phyloP scores from a whole-genome alignment of 495 filamentous ascomycete genomes.

The Neurospora pannonica region DNA sequence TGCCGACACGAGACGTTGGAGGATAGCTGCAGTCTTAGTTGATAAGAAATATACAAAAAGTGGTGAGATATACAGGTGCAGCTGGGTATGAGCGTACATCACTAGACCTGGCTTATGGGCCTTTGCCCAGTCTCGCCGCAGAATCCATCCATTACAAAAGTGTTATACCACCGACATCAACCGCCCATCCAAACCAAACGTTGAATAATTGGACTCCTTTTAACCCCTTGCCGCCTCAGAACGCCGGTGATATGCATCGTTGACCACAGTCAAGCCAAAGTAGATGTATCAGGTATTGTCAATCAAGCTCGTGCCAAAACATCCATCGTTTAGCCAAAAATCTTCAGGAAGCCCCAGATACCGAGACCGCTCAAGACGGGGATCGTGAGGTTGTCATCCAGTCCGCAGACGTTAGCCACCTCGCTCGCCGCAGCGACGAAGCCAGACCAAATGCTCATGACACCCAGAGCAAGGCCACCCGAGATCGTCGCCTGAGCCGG shows the following conservation, averaged over 20 bases:
- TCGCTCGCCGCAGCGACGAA: slow-evolving; percentile 81
- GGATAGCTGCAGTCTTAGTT: not conserved
- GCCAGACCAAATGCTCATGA: slow-evolving; percentile 81
- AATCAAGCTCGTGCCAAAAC: not conserved
- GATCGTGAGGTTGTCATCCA: slow-evolving; percentile 97
- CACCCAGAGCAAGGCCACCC: slow-evolving; percentile 66
- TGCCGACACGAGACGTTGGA: not conserved
- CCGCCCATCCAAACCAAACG: not conserved
- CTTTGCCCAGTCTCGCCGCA: not conserved
- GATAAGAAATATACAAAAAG: not conserved
- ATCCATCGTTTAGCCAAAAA: slow-evolving; percentile 56
- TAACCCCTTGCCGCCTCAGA: not conserved
- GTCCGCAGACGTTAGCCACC: slow-evolving; percentile 79
- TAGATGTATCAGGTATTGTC: not conserved
- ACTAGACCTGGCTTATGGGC: not conserved
- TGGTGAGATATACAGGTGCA: not conserved
- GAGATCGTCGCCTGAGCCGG: slow-evolving; percentile 41
- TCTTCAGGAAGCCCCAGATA: slow-evolving; percentile 86
- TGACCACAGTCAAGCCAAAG: slow-evolving; percentile 4
- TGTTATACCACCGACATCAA: not conserved
- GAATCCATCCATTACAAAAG: not conserved
- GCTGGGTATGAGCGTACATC: not conserved
- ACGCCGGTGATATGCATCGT: slow-evolving; percentile 2
- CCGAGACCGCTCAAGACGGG: slow-evolving; percentile 83
- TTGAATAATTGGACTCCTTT: not conserved